phyloP scores from a whole-genome alignment of 2,329 filamentous ascomycete species.

The Taxawa tesnikishii region DNA sequence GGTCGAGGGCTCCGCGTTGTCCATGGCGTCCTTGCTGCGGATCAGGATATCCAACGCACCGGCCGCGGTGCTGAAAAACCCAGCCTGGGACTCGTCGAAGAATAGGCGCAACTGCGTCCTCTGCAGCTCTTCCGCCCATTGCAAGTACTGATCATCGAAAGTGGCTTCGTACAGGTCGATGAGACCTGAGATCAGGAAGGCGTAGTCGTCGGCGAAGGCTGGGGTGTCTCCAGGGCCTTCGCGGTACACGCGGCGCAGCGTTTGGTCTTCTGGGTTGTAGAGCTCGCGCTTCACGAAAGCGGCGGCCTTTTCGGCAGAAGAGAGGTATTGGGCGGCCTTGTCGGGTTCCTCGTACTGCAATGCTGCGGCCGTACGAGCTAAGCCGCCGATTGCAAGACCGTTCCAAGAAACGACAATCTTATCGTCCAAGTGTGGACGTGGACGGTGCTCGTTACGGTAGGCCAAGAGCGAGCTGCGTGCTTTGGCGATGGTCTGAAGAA shows the following conservation, averaged over 20 bases:
- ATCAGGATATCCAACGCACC: conserved; percentile 60
- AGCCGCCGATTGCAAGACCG: conserved; percentile 69
- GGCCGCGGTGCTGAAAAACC: conserved; percentile 60
- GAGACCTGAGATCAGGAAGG: conserved; percentile 72
- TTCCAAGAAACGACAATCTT: conserved; percentile 86
- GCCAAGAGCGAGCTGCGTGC: conserved; percentile 57
- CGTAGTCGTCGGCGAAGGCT: conserved; percentile 90
- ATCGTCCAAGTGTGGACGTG: conserved; percentile 67
- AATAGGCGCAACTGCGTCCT: conserved; percentile 64
- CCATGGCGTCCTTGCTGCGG: conserved; percentile 89
- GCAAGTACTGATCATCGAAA: conserved; percentile 59
- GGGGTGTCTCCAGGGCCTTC: conserved; percentile 51
- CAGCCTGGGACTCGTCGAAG: conserved; percentile 50
- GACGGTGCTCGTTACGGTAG: conserved; percentile 62
- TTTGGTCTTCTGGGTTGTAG: conserved; percentile 51
- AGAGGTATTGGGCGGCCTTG: conserved; percentile 37
- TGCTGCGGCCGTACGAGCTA: conserved; percentile 63
- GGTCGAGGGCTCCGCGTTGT: conserved; percentile 77
- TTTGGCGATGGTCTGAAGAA: conserved; percentile 52
- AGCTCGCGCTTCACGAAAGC: conserved; percentile 61
- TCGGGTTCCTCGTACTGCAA: conserved; percentile 48
- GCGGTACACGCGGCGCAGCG: conserved; percentile 63
- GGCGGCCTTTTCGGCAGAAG: conserved; percentile 55
- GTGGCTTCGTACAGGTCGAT: conserved; percentile 77
- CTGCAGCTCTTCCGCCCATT: conserved; percentile 75